Evolutionary conservation across 148 eudicot species (phyloP), one percentile per base, ranked within the genome.

Genomic region (Vaccinium darrowii): DNA sequence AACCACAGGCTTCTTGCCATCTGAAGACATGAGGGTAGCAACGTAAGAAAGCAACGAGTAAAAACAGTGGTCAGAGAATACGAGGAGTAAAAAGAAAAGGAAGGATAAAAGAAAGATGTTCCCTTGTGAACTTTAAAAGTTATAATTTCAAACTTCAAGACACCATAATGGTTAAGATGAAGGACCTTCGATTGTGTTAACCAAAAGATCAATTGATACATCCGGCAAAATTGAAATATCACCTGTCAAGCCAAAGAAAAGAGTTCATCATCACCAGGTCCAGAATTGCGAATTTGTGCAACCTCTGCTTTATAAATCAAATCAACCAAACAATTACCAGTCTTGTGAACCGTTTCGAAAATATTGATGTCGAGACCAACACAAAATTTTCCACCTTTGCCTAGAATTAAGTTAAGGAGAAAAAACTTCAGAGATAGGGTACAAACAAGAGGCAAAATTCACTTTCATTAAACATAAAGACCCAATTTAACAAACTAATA

Each of bases 311-410:
- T 71, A 63, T 25, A 80, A 56, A 84, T 72, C 39, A 74, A 27
- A 56, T 13, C 10, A 58, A 67, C 36, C 50, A 67, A 56, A 84
- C 54, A 30, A 88, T 81, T 91, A 96, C 99, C 99, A 88, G 94
- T 92, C 86, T 90, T 82, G 88, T 96, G 99, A 83, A 96, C 95
- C 75, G 58, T 88, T 79, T 87, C 91, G 79, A 96, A 96, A 54
- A 90, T 94, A 84, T 91, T 93, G 86, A 94, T 94, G 90, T 96
- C 99, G 43, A 94, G 94, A 18, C 99, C 99, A 33, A 95, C 98
- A 47, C 93, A 96, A 84, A 96, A 96, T 84, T 65, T 93, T 82
- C 97, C 97, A 30, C 91, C 94, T 0, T 86, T 86, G 73, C 99
- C 99, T 96, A 63, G 53, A 91, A 88, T 62, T 19, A 63, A 67